Conservation (phyloP, 1,284 basidiomycete species). For the Sanguinoderma infundibulare region DNA sequence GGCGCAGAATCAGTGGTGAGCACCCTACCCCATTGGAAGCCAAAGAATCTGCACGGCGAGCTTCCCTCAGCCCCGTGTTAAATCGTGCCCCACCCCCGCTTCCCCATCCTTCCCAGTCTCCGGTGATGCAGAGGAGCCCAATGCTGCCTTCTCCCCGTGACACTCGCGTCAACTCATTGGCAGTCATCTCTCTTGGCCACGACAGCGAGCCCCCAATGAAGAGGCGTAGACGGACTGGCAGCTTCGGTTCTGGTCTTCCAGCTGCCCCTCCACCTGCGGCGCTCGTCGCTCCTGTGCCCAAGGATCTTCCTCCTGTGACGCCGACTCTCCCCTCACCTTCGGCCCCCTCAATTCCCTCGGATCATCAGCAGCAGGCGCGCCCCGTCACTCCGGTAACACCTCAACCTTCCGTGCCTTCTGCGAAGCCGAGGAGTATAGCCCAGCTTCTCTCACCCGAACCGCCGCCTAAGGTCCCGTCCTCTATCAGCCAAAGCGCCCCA, state of each 20-base stretch:
- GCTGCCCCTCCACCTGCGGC: neutral
- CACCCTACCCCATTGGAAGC: constrained; percentile 20
- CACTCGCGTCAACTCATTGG: constrained; percentile 21
- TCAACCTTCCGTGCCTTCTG: neutral
- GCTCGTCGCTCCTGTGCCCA: neutral
- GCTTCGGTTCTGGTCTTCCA: constrained; percentile 8
- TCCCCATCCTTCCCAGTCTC: constrained; percentile 18
- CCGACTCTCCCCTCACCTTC: neutral
- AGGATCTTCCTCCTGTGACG: neutral
- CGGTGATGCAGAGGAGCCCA: constrained; percentile 17
- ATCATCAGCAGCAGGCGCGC: neutral
- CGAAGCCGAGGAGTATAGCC: constrained; percentile 13
- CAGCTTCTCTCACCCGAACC: constrained; percentile 14
- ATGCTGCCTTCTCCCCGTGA: constrained; percentile 21
- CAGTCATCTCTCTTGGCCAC: constrained; percentile 20
- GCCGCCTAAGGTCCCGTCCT: neutral
- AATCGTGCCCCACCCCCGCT: constrained; percentile 21
- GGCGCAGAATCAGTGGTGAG: constrained; percentile 45
- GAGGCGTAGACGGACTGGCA: constrained; percentile 22
- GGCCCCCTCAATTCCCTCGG: neutral
- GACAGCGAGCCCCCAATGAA: constrained; percentile 30
- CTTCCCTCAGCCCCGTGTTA: constrained; percentile 31
- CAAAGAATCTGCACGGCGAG: constrained; percentile 19
- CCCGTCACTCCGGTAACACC: neutral
- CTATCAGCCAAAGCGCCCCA: neutral